Base-by-base conservation (phyloP, 169 alveolate genomes). In the Theileria sp. region DNA sequence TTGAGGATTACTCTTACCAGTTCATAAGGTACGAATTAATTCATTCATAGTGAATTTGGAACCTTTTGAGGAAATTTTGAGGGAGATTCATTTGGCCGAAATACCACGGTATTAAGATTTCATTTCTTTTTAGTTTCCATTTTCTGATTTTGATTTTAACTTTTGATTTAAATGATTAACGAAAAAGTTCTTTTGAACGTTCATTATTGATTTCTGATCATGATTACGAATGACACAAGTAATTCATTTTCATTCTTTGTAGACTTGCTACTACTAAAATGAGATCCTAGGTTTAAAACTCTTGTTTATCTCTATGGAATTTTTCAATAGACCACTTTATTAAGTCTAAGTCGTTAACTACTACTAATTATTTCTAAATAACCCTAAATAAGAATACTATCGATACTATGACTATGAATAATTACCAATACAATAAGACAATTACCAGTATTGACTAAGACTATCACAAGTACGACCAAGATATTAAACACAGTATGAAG, bases 71-170 rank as follows among this genome's bases (percentile, higher is more conserved):
- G 54, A 44, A 32, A 32, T 3, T 54, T n/a, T 54, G 62, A 54
- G 25, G 62, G 25, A 54, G 62, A 54, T 54, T 54, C 67, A 58
- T 17, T 5, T 58, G 10, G 28, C 26, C 67, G 67, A 58, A 32
- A 28, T 23, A 60, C 68, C 36, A 60, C 13, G 36, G 30, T 38
- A 64, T 32, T 64, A 64, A 64, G 72, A 64, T 28, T 64, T 64
- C 72, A 64, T 64, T 38, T 23, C 72, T 64, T 23, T 64, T 64
- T 64, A 64, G 72, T 30, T 10, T 32, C 36, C 36, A n/a, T 32
- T 32, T 32, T 32, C 5, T 32, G 36, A 32, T 32, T 32, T 32
- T 32, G 36, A 32, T 32, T 32, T 32, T 32, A 32, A 32, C 36
- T 38, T 34, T 23, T 26, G 25, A 23, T n/a, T 21, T 58, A 0